phyloP scores from a whole-genome alignment of 2,329 filamentous ascomycete species.

The Colletotrichum tropicale region DNA sequence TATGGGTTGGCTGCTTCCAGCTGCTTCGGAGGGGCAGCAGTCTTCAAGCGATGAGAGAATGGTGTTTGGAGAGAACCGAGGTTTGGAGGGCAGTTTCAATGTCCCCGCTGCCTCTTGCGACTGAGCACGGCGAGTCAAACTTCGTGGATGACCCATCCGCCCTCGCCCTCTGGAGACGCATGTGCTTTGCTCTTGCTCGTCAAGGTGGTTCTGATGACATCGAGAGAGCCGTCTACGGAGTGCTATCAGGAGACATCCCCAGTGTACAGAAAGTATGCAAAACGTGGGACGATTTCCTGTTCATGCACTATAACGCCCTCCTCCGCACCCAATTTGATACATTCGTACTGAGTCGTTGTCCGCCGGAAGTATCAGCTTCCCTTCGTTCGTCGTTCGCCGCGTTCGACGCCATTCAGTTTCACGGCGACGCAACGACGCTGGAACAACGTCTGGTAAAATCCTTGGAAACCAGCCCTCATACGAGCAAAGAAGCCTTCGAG shows the following conservation, averaged over 20 bases:
- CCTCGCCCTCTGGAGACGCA: constrained; percentile 74
- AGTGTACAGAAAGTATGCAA: constrained; percentile 79
- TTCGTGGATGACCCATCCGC: constrained; percentile 49
- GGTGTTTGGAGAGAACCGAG: constrained; percentile 86
- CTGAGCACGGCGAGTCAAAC: constrained; percentile 40
- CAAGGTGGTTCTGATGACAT: constrained; percentile 75
- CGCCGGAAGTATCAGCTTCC: constrained; percentile 56
- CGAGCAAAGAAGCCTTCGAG: constrained; percentile 61
- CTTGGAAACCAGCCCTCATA: constrained; percentile 61
- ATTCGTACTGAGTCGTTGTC: constrained; percentile 64
- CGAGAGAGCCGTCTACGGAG: constrained; percentile 87
- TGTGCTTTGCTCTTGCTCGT: constrained; percentile 75
- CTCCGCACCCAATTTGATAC: constrained; percentile 80
- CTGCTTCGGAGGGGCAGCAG: constrained; percentile 85
- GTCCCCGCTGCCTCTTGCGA: constrained; percentile 70
- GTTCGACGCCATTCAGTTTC: constrained; percentile 69
- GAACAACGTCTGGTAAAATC: constrained; percentile 64
- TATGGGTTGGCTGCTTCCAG: constrained; percentile 95
- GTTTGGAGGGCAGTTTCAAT: constrained; percentile 88
- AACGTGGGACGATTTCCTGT: constrained; percentile 86
- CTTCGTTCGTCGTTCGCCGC: constrained; percentile 63
- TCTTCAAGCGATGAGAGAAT: constrained; percentile 77
- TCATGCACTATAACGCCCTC: constrained; percentile 86
- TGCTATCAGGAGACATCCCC: constrained; percentile 83
- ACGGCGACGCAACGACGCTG: constrained; percentile 58